Percentiles rank a stretch among this genome's conserved stretches.
Conservation (phyloP, 352 stramenopile species). For the Pelagophyceae sp. region DNA sequence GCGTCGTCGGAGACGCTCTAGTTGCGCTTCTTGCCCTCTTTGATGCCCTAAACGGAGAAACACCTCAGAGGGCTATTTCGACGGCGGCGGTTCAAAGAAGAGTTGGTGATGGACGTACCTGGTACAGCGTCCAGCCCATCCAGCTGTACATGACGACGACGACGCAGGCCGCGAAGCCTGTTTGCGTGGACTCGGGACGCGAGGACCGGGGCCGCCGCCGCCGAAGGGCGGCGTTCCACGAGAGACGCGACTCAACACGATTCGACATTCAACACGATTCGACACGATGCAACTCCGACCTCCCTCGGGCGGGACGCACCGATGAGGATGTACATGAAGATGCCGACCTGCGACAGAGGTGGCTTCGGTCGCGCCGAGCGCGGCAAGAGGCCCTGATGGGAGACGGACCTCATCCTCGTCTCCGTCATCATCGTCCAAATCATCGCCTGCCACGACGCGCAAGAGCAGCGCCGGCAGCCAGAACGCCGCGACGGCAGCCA, state of each 20-base stretch:
- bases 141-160: constrained; percentile 17
- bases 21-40: constrained; percentile 10
- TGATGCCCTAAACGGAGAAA: neutral
- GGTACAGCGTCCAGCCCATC: constrained; percentile 20
- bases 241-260: too few species aligned
- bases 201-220: too few species aligned
- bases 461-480: neutral
- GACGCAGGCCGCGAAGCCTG: constrained; percentile 2
- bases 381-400: neutral
- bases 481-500: neutral
- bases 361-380: too few species aligned
- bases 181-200: too few species aligned
- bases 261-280: too few species aligned
- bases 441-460: neutral
- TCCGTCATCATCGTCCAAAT: neutral
- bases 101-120: neutral
- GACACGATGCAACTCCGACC: too few species aligned
- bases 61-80: too few species aligned
- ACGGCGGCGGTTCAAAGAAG: neutral
- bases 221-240: too few species aligned
- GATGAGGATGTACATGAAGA: constrained; percentile 11
- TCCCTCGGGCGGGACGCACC: too few species aligned
- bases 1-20: too few species aligned
- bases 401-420: constrained; percentile 9
- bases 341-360: neutral